Evolutionary conservation across 768 basidiomycete species (phyloP), one percentile per base, ranked within the genome.

Genomic region (Tylopilus intermedius): DNA sequence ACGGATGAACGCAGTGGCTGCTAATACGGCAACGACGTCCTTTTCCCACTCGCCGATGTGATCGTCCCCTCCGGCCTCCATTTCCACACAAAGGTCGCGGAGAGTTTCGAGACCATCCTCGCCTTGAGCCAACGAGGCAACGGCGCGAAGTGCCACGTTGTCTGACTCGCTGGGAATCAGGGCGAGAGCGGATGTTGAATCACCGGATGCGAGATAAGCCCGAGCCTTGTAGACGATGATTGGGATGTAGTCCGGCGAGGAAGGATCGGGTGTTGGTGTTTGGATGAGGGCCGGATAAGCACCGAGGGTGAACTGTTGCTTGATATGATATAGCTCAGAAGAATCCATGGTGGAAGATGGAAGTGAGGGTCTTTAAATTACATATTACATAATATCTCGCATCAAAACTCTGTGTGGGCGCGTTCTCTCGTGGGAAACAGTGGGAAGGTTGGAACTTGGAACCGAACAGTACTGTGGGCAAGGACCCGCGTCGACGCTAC

Each of bases 51-150:
- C 79, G n/a, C 72, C 77, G 1, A 77, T 78, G 45, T 86, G 86
- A 15, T 72, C 78, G 61, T 89, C 90, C 8, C 37, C 63, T 22
- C 86, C 88, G 5, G 84, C 81, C 61, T 95, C 93, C 39, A 87
- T 82, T 68, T 97, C 94, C 8, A 95, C 81, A 45, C 86, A 82
- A 22, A 94, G 71, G 67, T 95, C 94, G 15, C 94, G 79, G 27
- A 94, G 75, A 63, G 88, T 82, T 64, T 95, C 94, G 9, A 96
- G 74, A 9, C 72, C 56, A 80, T 87, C 60, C 76, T 78, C 43
- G 70, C 77, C 26, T 18, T 76, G 78, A n/a, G 91, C 88, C 46
- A 97, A 74, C 5, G 88, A 80, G 3, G 79, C 70, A 8, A 86
- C 79, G 29, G 91, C 88, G 61, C 82, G 85, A 47, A 90, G 57